Evolutionary conservation across 331 rosid species (phyloP), one percentile per base, ranked within the genome.

Genomic region (Cydonia oblonga): DNA sequence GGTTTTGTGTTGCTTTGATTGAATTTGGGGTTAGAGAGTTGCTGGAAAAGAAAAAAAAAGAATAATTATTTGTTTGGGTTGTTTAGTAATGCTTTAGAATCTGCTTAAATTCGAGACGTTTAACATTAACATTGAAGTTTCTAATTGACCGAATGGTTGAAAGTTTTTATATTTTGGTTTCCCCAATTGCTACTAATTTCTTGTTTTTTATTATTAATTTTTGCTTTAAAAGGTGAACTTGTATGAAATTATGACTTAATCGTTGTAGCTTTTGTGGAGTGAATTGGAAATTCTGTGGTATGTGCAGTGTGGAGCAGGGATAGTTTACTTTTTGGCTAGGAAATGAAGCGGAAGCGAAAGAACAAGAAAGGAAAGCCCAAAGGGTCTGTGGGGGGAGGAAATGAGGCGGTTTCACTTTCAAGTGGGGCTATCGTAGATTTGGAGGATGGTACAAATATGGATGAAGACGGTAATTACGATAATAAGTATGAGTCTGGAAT

Each of bases 291-390:
- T 26, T 56, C 32, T 53, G 68, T 60, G 74, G 72, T 44, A 69
- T 60, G 59, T 64, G 71, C 79, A 78, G 73, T 59, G 78, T 28
- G 59, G 40, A 70, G 72, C 14, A 57, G 32, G 53, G 32, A 28
- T 2, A 56, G 30, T 40, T 58, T n/a, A 53, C 64, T 71, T 26
- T 38, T 13, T 5, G 66, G 66, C 40, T 73, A 46, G 75, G 70
- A 83, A 66, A 93, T 91, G 98, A 93, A 93, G 83, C 95, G 97
- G 32, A 93, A 91, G 81, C 90, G 98, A 26, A 93, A 91, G 89
- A 91, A 87, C 82, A 93, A 93, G 89, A 91, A 93, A 74, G 87
- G 85, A 72, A 91, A 89, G 85, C 29, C 82, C 7, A 93, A 90
- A 84, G 84, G 69, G 22, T 74, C 81, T 63, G 84, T 64, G 40